A percentile compares a stretch with the other conserved stretches of the same genome.
phyloP scores from a whole-genome alignment of 495 filamentous ascomycete genomes.

The Coniosporium apollinis region DNA sequence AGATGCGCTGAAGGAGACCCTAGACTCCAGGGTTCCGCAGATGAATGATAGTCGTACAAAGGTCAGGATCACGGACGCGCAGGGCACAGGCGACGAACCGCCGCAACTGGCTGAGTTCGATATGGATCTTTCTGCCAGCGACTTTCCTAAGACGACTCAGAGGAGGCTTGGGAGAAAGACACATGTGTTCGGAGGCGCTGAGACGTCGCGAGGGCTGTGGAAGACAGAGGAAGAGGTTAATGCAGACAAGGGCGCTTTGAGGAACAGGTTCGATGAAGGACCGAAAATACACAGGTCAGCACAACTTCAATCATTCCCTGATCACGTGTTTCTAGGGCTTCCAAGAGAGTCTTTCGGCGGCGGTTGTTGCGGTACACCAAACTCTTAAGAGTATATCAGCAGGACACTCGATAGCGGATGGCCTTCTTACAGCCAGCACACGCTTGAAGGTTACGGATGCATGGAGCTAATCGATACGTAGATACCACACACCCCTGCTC shows the following conservation, averaged over 20 bases:
- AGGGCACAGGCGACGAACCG: background rate
- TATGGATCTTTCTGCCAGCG: conserved; percentile 8
- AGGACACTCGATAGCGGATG: too few species aligned
- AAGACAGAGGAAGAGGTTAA: conserved; percentile 6
- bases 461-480: too few species aligned
- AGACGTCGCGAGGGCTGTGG: conserved; percentile 16
- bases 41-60: too few species aligned
- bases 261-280: conserved; percentile 10
- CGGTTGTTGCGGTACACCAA: too few species aligned
- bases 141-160: background rate
- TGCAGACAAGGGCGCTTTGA: conserved; percentile 7
- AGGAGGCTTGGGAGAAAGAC: background rate
- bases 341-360: too few species aligned
- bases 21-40: too few species aligned
- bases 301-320: background rate
- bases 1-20: too few species aligned
- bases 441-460: too few species aligned
- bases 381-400: too few species aligned
- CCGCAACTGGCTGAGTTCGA: conserved; percentile 4
- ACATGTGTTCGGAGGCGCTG: conserved; percentile 15
- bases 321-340: too few species aligned
- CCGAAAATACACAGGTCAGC: conserved; percentile 13
- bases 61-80: background rate
- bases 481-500: conserved; percentile 39
- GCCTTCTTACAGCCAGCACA: too few species aligned